Percentiles rank a stretch among this genome's conserved stretches.
These are phyloP conservation scores for Lipomyces chichibuensis DNA, from an alignment of 805 yeast genomes.

Conservation along the genomic window DNA sequence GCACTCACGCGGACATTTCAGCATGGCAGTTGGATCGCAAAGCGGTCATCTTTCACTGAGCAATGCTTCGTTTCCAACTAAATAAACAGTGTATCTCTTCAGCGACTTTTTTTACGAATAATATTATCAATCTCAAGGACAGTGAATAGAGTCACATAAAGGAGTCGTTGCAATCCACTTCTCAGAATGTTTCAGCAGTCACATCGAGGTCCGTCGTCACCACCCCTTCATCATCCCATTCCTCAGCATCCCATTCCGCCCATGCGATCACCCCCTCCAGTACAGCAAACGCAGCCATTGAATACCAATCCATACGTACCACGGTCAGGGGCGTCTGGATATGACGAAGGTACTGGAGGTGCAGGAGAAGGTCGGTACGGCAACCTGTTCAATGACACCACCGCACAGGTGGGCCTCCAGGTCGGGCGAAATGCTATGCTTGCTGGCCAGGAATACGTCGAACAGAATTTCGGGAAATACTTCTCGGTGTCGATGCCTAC, in stretches of 20 bases:
- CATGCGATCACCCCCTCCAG: conserved; percentile 44
- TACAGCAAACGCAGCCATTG: conserved; percentile 14
- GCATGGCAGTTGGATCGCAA: not conserved
- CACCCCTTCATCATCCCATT: conserved; percentile 51
- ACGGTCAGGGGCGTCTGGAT: conserved; percentile 8
- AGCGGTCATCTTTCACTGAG: too few relatives aligned
- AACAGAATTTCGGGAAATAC: conserved; percentile 63
- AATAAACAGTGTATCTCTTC: too few relatives aligned
- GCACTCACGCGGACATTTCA: not conserved
- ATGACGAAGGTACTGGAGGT: conserved; percentile 12
- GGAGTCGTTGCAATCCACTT: not conserved
- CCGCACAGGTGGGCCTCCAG: conserved; percentile 82
- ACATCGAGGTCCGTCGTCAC: conserved; percentile 38
- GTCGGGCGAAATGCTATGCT: conserved; percentile 83
- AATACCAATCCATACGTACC: conserved; percentile 25
- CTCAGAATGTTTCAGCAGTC: conserved; percentile 31
- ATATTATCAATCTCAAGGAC: not conserved
- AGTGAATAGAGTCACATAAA: not conserved
- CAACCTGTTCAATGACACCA: conserved; percentile 69
- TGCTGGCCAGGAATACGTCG: conserved; percentile 78
- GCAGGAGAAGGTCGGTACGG: conserved; percentile 22
- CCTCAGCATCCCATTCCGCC: conserved; percentile 52
- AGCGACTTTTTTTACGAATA: not conserved
- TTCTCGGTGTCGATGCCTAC: conserved; percentile 52
- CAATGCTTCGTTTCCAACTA: too few relatives aligned